Evolutionary conservation across 768 basidiomycete genomes (phyloP).

Genomic region (Suillus americanus): DNA sequence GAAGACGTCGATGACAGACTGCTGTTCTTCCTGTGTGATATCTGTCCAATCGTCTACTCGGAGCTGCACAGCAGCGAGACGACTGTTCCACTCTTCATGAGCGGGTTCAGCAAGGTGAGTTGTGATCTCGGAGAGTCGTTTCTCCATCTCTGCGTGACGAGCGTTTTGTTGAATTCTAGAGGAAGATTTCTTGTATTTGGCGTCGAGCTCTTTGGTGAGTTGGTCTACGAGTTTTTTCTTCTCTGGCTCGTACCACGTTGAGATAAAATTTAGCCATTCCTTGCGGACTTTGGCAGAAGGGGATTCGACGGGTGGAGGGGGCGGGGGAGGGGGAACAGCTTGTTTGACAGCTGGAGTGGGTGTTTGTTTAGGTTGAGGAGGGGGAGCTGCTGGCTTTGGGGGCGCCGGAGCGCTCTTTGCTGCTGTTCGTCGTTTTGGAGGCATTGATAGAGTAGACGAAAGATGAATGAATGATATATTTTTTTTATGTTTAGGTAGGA

Average conservation of each 20-base stretch:
- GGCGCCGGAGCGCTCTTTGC: slow-evolving; percentile 15
- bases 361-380: slow-evolving; percentile 12
- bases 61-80: slow-evolving; percentile 28
- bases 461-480: not conserved
- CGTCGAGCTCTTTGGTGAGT: slow-evolving; percentile 28
- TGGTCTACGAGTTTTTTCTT: slow-evolving; percentile 29
- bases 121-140: slow-evolving; percentile 22
- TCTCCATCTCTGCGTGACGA: slow-evolving; percentile 29
- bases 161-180: slow-evolving; percentile 27
- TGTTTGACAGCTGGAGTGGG: slow-evolving; percentile 14
- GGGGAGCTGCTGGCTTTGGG: slow-evolving; percentile 12
- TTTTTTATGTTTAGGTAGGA: slow-evolving; percentile 7
- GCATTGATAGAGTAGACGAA: slow-evolving; percentile 15
- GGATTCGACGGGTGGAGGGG: slow-evolving; percentile 19
- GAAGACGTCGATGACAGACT: slow-evolving; percentile 29
- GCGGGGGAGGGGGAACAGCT: not conserved
- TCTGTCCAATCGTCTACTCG: slow-evolving; percentile 31
- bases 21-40: slow-evolving; percentile 33
- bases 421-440: slow-evolving; percentile 29
- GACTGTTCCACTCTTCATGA: slow-evolving; percentile 34
- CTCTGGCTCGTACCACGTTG: slow-evolving; percentile 31
- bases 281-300: slow-evolving; percentile 27
- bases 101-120: slow-evolving; percentile 28
- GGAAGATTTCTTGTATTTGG: slow-evolving; percentile 30
- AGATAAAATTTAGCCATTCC: slow-evolving; percentile 30